Conservation (phyloP, 495 filamentous ascomycete species). For the Beverwykella pulmonaria region DNA sequence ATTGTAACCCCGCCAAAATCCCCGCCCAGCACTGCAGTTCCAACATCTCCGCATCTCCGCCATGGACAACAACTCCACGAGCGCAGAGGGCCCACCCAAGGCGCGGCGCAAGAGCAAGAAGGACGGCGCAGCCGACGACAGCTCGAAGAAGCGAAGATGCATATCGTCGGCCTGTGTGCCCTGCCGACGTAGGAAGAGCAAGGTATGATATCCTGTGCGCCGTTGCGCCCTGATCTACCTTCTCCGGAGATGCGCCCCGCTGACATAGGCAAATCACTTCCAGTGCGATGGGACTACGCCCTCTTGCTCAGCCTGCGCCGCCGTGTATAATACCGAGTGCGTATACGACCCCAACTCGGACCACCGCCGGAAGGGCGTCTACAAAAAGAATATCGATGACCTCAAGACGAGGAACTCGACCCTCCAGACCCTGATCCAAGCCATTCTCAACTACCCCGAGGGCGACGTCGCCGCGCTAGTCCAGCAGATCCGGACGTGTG, state of each 20-base stretch:
- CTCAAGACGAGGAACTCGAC: constrained; percentile 86
- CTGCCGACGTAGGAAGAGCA: constrained; percentile 85
- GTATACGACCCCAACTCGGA: constrained; percentile 96
- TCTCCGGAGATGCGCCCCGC: constrained; percentile 20
- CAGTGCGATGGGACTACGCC: constrained; percentile 91
- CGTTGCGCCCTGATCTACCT: not conserved
- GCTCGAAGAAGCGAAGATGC: constrained; percentile 73
- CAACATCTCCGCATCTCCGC: not conserved
- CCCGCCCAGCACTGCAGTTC: not conserved
- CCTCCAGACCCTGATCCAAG: constrained; percentile 87
- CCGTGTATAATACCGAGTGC: constrained; percentile 91
- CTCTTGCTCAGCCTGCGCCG: constrained; percentile 90
- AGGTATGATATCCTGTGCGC: constrained; percentile 52
- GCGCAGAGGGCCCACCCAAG: constrained; percentile 17
- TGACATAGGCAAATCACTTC: not conserved
- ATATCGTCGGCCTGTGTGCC: constrained; percentile 94
- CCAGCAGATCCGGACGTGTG: constrained; percentile 84
- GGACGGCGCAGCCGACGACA: constrained; percentile 30
- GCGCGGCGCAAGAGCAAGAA: constrained; percentile 38
- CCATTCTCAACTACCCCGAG: constrained; percentile 84
- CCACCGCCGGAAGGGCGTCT: constrained; percentile 93
- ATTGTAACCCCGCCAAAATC: too few relatives aligned
- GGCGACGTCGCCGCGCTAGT: constrained; percentile 82
- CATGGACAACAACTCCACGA: not conserved
- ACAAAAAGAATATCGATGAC: constrained; percentile 90